Evolutionary conservation across 139 green algal species (phyloP), one percentile per base, ranked within the genome.

Genomic region (Micractinium sp.): DNA sequence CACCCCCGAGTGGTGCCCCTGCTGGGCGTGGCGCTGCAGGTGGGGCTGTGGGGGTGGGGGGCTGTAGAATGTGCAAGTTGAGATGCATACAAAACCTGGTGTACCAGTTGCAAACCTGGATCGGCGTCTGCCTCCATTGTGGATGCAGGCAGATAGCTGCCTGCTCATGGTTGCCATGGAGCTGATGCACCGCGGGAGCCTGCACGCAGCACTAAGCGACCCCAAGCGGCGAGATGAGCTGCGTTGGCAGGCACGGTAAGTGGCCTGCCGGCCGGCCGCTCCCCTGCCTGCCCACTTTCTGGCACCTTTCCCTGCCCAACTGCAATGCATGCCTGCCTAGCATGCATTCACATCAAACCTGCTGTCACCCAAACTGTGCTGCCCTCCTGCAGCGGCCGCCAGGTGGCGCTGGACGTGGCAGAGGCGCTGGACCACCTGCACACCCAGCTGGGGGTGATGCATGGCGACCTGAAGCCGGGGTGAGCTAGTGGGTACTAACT

Each of bases 141-240:
- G 22, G 5, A n/a, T n/a, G 47, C 47, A 56, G 13, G 33, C 31
- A 33, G 31, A 77, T n/a, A 33, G 71, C 31, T 20, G 31, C 20
- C 71, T 77, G 71, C 71, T 77, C 71, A 77, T 77, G 71, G 36
- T 77, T 39, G 71, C 71, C 3, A 77, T 77, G 71, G 71, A 77
- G 71, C 71, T 77, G 29, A 77, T 56, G 47, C 47, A 77, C 13
- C 0, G 14, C 0, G 71, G 71, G 31, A 77, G 71, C 71, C 71
- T 77, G 71, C 71, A 33, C 27, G 71, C 71, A 33, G 71, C 29
- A 1, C 29, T 77, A 4, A 33, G 35, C 1, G 71, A 33, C 71
- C 35, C 71, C 29, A 77, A 77, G 71, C 29, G 31, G 13, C 67
- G 33, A 27, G 29, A 33, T 3, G 71, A 77, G 31, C 71, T 77